Base-by-base conservation (phyloP, 2,329 filamentous ascomycete genomes). In the Scedosporium aurantiacum region DNA sequence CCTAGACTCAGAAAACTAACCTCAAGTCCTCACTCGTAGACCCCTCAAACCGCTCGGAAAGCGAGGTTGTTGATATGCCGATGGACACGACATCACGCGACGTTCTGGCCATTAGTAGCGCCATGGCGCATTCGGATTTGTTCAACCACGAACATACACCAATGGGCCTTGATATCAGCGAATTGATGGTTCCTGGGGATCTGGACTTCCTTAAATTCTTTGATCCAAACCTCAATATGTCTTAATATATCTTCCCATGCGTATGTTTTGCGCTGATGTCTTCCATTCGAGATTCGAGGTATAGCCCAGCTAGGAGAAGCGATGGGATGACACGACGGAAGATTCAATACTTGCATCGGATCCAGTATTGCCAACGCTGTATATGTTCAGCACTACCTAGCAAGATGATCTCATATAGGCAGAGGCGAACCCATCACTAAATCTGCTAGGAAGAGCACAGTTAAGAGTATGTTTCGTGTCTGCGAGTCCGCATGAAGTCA, bases 161-260 rank as follows among this genome's bases (percentile, higher is more conserved):
- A n/a, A 50, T 60, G 25, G 58, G 28, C 4, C 6, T 60, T 43
- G 58, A 60, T 32, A 50, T 60, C 5, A 50, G 32, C n/a, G 58
- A 60, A 25, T n/a, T 60, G 41, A 60, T 60, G 58, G 58, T 60
- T 0, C 58, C 58, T 40, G 43, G 58, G 2, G 58, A 60, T 18
- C 47, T 60, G 32, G 58, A 60, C 27, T 60, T 60, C 16, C 58
- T 60, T 4, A 60, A 60, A 32, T 60, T 50, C n/a, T 60, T 60
- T 28, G 58, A 60, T 8, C 58, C 58, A 10, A 60, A 32, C 40
- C n/a, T 60, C 21, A 18, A 50, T 52, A 7, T 59, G 21, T 18
- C 43, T 10, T 59, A 40, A 32, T 5, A 18, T 25, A 12, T 27
- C 50, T 16, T 18, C 16, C 43, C 16, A 47, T 54, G 10, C 32